Percentiles rank a stretch among this genome's conserved stretches.
Conservation (phyloP, 768 basidiomycete species). For the Trametes maxima region DNA sequence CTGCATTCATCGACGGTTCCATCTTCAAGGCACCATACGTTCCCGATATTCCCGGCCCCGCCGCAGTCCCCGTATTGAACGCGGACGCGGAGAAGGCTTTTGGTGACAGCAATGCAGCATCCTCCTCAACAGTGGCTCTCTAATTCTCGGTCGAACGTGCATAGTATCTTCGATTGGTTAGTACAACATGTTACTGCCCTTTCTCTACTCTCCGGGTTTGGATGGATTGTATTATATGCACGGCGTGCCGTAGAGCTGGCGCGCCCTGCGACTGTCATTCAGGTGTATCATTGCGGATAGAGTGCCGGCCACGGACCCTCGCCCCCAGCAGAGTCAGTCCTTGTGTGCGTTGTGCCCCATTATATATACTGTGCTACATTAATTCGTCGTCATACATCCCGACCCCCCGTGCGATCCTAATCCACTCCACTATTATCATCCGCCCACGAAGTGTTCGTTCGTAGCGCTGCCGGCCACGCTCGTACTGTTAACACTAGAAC, state of each 20-base stretch:
- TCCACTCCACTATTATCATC: background rate
- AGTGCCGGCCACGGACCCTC: constrained; percentile 25
- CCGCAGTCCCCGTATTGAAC: background rate
- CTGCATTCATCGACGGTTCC: constrained; percentile 47
- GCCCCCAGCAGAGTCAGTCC: background rate
- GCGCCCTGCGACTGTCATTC: constrained; percentile 5
- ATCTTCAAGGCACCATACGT: constrained; percentile 52
- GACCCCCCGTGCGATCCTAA: background rate
- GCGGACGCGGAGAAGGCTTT: constrained; percentile 19
- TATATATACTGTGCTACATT: constrained; percentile 8
- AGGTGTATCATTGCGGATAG: constrained; percentile 16
- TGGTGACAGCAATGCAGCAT: background rate
- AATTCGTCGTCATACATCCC: background rate
- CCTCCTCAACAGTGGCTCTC: background rate
- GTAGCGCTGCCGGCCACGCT: background rate
- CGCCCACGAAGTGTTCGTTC: background rate
- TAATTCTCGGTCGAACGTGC: background rate
- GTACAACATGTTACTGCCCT: background rate
- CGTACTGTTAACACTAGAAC: background rate
- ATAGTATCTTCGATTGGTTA: background rate
- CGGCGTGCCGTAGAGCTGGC: constrained; percentile 7
- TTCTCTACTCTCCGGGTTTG: background rate
- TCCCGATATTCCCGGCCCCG: constrained; percentile 20
- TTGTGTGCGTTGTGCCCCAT: constrained; percentile 8
- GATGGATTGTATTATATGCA: constrained; percentile 15